phyloP scores from a whole-genome alignment of 2,329 filamentous ascomycete genomes.

The Cylindrodendrum hubeiense region DNA sequence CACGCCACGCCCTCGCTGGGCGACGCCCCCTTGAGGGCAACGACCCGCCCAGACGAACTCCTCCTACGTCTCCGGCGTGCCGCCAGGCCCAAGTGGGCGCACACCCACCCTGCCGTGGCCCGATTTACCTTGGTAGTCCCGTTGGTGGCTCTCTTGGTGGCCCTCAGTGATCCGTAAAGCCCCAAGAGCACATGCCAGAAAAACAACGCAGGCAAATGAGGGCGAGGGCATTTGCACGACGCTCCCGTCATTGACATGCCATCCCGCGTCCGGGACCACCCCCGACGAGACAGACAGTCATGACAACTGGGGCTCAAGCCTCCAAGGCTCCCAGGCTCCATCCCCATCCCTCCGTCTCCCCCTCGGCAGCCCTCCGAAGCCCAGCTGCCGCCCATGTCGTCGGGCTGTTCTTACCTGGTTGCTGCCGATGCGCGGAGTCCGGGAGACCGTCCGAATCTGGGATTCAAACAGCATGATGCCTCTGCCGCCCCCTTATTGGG shows the following conservation, averaged over 20 bases:
- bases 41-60: constrained; percentile 29
- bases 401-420: constrained; percentile 19
- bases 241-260: constrained; percentile 42
- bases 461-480: constrained; percentile 6
- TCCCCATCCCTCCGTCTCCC: constrained; percentile 5
- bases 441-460: constrained; percentile 21
- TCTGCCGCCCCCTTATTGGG: constrained; percentile 8
- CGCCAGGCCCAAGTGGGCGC: constrained; percentile 36
- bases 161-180: constrained; percentile 14
- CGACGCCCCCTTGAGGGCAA: constrained; percentile 1
- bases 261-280: constrained; percentile 26
- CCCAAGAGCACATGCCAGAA: constrained; percentile 43
- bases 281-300: constrained; percentile 20
- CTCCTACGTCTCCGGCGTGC: constrained; percentile 37
- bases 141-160: no score
- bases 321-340: not conserved
- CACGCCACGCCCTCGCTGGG: constrained; percentile 21
- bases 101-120: constrained; percentile 40
- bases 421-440: constrained; percentile 15
- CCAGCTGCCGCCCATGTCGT: constrained; percentile 25
- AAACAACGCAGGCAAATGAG: constrained; percentile 43
- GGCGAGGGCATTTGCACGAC: constrained; percentile 38
- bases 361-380: constrained; percentile 34
- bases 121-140: constrained; percentile 34
- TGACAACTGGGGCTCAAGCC: constrained; percentile 15